A percentile compares a stretch with the other conserved stretches of the same genome.
These are phyloP conservation scores for Psidium guajava DNA, from an alignment of 345 rosid genomes.

Conservation along the genomic window DNA sequence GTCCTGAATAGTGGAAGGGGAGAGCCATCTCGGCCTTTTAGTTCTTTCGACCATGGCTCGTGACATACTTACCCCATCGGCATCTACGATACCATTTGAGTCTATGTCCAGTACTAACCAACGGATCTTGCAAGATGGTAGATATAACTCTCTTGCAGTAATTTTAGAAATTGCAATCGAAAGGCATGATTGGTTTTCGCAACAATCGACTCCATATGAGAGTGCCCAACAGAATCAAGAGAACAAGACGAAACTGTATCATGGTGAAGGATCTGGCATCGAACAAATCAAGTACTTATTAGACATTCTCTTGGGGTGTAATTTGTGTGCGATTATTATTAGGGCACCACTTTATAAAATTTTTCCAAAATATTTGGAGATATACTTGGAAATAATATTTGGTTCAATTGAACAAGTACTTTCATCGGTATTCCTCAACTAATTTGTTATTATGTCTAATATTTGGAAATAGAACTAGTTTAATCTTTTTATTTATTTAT, in stretches of 20 bases:
- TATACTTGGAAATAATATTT: not conserved
- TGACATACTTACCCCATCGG: not conserved
- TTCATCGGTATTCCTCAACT: not conserved
- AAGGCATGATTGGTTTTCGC: not conserved
- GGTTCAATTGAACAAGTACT: not conserved
- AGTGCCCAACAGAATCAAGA: not conserved
- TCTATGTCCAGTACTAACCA: not conserved
- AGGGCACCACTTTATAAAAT: not conserved
- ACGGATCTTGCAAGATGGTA: not conserved
- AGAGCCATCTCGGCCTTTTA: not conserved
- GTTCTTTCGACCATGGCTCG: not conserved
- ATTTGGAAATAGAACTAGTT: not conserved
- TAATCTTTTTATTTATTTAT: not conserved
- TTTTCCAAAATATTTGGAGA: not conserved
- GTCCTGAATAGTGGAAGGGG: not conserved
- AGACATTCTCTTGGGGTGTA: not conserved
- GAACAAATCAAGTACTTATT: not conserved
- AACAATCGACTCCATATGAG: not conserved
- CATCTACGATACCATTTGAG: accelerated
- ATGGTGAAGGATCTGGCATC: accelerated
- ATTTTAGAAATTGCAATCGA: not conserved
- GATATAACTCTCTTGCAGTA: not conserved
- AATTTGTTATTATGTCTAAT: not conserved
- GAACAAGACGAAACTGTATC: not conserved
- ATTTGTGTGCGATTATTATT: not conserved